Percentiles rank a stretch among this genome's conserved stretches.
Evolutionary conservation across 768 basidiomycete species (phyloP).

Genomic region (Suillus tomentosus): DNA sequence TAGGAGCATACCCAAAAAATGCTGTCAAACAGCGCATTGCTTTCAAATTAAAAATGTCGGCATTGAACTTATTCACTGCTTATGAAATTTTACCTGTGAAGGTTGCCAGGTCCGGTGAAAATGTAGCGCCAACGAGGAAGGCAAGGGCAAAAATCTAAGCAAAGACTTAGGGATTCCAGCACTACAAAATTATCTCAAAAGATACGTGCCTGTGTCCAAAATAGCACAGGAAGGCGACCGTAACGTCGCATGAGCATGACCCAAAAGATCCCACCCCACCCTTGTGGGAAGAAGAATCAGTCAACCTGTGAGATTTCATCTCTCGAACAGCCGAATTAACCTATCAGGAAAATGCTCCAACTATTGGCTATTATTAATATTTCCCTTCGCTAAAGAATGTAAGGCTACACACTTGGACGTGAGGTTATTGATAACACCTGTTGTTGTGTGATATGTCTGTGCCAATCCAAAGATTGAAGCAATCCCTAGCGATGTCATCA

Average conservation of each 20-base stretch:
- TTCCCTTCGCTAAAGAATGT: neutral
- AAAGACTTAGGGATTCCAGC: neutral
- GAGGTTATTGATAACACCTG: slow-evolving; percentile 50
- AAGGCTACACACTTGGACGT: slow-evolving; percentile 41
- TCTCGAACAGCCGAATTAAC: slow-evolving; percentile 21
- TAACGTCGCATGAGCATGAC: slow-evolving; percentile 33
- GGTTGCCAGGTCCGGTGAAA: slow-evolving; percentile 47
- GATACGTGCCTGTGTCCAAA: slow-evolving; percentile 28
- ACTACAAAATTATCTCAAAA: neutral
- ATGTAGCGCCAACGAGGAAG: slow-evolving; percentile 53
- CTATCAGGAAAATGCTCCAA: slow-evolving; percentile 53
- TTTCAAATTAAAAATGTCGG: slow-evolving; percentile 6
- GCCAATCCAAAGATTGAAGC: slow-evolving; percentile 52
- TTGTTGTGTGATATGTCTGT: slow-evolving; percentile 43
- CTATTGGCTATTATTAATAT: slow-evolving; percentile 16
- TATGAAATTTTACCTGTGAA: slow-evolving; percentile 45
- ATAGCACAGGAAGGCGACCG: slow-evolving; percentile 32
- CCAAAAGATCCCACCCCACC: slow-evolving; percentile 33
- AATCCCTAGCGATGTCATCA: slow-evolving; percentile 38
- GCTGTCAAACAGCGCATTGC: slow-evolving; percentile 35
- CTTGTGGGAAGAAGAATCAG: slow-evolving; percentile 14
- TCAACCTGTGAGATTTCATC: neutral
- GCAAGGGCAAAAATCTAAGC: slow-evolving; percentile 42
- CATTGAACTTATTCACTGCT: neutral
- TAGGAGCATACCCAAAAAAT: slow-evolving; percentile 30